Evolutionary conservation across 371 early-diverging fungal genomes (phyloP).

Genomic region (Lichtheimia ornata): DNA sequence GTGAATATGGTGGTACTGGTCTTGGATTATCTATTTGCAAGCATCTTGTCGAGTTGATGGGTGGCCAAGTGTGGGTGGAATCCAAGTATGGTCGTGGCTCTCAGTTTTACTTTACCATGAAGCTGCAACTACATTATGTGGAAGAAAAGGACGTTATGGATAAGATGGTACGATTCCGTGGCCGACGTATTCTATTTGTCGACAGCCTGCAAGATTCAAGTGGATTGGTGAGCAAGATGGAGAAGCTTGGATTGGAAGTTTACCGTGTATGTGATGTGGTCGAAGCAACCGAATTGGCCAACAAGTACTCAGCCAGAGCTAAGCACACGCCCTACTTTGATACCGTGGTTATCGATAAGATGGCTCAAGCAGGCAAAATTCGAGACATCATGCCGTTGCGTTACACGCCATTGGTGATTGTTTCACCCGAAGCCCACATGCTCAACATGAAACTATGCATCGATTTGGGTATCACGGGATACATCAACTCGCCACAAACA

Average conservation of each 20-base stretch:
- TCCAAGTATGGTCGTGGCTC: slow-evolving; percentile 69
- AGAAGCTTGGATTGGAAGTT: slow-evolving; percentile 21
- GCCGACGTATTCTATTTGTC: slow-evolving; percentile 52
- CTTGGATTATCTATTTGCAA: slow-evolving; percentile 61
- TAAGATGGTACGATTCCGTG: slow-evolving; percentile 49
- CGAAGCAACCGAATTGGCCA: slow-evolving; percentile 35
- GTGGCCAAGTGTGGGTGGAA: slow-evolving; percentile 71
- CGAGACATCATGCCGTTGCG: slow-evolving; percentile 54
- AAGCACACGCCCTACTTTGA: slow-evolving; percentile 36
- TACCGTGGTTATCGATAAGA: slow-evolving; percentile 45
- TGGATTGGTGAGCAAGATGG: slow-evolving; percentile 21
- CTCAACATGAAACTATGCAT: slow-evolving; percentile 66
- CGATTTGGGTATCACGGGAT: slow-evolving; percentile 67
- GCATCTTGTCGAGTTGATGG: slow-evolving; percentile 58
- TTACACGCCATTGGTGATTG: slow-evolving; percentile 64
- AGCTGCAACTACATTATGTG: slow-evolving; percentile 43
- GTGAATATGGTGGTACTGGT: slow-evolving; percentile 40
- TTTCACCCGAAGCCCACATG: slow-evolving; percentile 42
- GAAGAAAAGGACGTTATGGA: slow-evolving; percentile 37
- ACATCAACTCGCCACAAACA: slow-evolving; percentile 61
- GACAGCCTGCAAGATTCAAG: slow-evolving; percentile 33
- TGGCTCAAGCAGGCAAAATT: slow-evolving; percentile 35
- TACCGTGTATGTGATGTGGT: slow-evolving; percentile 31
- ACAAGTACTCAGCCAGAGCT: slow-evolving; percentile 16
- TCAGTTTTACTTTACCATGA: slow-evolving; percentile 71